A percentile compares a stretch with the other conserved stretches of the same genome.
Conservation (phyloP, 208 protist species). For the Acanthamoeba quina region DNA sequence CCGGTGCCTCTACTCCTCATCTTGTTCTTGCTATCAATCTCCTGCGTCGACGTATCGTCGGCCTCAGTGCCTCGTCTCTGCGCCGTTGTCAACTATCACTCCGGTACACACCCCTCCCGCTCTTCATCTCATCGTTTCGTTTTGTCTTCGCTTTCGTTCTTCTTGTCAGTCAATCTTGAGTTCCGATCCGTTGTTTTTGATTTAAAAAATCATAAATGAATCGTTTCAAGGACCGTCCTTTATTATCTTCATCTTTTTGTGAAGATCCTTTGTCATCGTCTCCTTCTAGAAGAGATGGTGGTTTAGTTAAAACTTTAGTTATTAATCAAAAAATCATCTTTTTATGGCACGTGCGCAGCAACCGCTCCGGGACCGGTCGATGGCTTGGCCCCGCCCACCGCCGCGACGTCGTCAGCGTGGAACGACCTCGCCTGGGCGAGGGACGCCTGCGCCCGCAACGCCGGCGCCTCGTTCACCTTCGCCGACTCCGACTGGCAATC, state of each 20-base stretch:
- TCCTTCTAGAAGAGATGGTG: too few relatives aligned
- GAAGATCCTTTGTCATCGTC: too few relatives aligned
- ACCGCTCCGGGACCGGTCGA: not conserved
- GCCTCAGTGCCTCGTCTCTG: not conserved
- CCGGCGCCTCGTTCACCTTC: not conserved
- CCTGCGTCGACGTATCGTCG: not conserved
- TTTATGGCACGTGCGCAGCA: not conserved
- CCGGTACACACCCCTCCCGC: not conserved
- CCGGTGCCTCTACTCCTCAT: not conserved
- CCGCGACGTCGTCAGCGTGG: not conserved
- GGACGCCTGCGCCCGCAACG: not conserved
- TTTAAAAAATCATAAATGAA: not conserved
- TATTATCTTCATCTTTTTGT: too few relatives aligned
- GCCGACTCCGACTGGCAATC: not conserved
- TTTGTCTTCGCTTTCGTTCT: not conserved
- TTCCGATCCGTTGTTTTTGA: not conserved
- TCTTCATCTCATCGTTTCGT: not conserved
- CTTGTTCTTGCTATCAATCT: not conserved
- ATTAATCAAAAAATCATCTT: too few relatives aligned
- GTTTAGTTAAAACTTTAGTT: too few relatives aligned
- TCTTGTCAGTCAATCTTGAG: not conserved
- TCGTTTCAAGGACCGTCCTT: not conserved
- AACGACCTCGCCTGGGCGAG: not conserved
- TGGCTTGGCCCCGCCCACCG: not conserved
- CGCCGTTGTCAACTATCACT: slow-evolving; percentile 15